Base-by-base conservation (phyloP, 1,284 basidiomycete genomes). In the Rhodotorula sp. region DNA sequence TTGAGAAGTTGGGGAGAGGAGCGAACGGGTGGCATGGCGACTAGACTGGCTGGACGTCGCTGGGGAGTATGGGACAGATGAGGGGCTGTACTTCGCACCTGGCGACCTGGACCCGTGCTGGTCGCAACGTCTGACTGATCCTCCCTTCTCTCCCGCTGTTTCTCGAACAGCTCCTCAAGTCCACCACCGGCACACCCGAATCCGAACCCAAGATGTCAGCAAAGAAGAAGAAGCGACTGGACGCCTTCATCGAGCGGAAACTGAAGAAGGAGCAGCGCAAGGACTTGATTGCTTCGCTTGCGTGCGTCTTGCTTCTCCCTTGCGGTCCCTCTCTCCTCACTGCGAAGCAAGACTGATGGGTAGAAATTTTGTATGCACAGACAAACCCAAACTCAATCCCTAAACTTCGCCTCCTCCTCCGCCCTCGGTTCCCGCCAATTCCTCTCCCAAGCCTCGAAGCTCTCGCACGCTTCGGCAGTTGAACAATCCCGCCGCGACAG, bases 221-320 rank as follows among this genome's bases (percentile, higher is more conserved):
- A 69, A 90, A 90, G 82, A 92, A 90, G 82, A 89, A 86, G 82
- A 90, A 88, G 78, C 83, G 89, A 55, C 80, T 93, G 17, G 91
- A 92, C 74, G 91, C 90, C 76, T 93, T 91, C 76, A 91, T 93
- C 74, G 89, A 90, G 64, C 92, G 92, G 81, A 92, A 92, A 80
- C 81, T 93, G 58, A 90, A 89, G 80, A 90, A 91, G 79, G 91
- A 93, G 76, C 90, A 91, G 73, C 85, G 90, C 56, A 78, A 86
- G 4, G 79, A 84, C 29, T 83, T 93, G 10, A 86, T 92, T 68
- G 86, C 90, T 73, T 91, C 90, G 78, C 82, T 93, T 65, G 85
- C 87, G 91, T 91, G 81, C 74, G 87, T 85, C 59, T 29, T 32
- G 51, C 27, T n/a, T 9, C 34, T 10, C 7, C 19, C 34, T 44